Base-by-base conservation (phyloP, 495 filamentous ascomycete species). In the Halenospora varia region DNA sequence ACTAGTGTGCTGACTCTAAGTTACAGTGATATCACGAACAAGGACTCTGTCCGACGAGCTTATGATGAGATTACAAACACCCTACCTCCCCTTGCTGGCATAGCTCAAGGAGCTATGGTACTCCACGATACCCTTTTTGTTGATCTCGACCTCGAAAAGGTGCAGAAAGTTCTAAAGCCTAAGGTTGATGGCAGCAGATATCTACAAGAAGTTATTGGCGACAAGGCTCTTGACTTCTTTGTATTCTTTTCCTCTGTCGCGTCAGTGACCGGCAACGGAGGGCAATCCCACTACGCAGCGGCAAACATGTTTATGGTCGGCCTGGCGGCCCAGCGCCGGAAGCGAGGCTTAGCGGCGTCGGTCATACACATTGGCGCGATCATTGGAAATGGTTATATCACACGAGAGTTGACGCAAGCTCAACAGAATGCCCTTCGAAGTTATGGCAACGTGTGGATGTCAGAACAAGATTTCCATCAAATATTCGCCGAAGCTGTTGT, bases 381-480 rank as follows among this genome's bases (percentile, higher is more conserved):
- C 26, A 74, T 80, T 17, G 84, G 82, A 0, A 69, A 79, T 15
- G 83, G 83, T 0, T 82, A 82, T 51, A 62, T 84, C n/a, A 18
- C 25, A 10, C 44, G 44, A 13, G 47, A 23, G 3, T 10, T 42
- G 17, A 25, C 15, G 10, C 19, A 4, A 3, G 2, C 11, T 11
- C 4, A 25, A 2, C 41, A 56, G 22, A 18, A 40, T 13, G 29
- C 20, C 3, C 25, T 49, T 2, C 2, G n/a, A 11, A 57, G 47
- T 24, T 1, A 2, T 11, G 4, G 44, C 8, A 10, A 39, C 46
- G 10, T 73, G 22, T 76, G 73, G 57, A 77, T 85, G 50, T 82
- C 81, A 0, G 82, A 86, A 60, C 73, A 72, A 9, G 82, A 85
- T 51, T 68, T 85, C 48, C 80, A 82, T 39, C 79, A 84, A 56